Percentiles rank a stretch among this genome's conserved stretches.
Conservation (phyloP, 1,284 basidiomycete genomes). For the Moniliella sp. region DNA sequence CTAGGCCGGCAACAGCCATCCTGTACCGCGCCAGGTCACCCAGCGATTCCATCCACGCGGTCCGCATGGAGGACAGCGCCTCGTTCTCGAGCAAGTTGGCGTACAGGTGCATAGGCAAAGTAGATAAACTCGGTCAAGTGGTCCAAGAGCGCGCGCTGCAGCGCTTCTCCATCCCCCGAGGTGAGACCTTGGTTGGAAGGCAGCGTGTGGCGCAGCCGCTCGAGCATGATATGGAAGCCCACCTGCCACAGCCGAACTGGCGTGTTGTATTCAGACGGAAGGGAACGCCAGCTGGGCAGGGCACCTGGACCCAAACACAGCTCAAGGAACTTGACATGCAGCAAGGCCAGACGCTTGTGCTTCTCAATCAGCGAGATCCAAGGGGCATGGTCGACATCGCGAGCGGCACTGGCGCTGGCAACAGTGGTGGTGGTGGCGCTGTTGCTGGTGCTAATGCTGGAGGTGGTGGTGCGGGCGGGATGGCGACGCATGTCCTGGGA, state of each 20-base stretch:
- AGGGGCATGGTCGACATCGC: conserved; percentile 8
- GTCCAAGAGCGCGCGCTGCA: conserved; percentile 38
- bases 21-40: conserved; percentile 83
- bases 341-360: conserved; percentile 53
- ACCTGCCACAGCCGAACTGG: conserved; percentile 78
- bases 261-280: conserved; percentile 83
- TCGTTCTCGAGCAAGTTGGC: conserved; percentile 67
- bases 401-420: conserved; percentile 1
- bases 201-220: conserved; percentile 63
- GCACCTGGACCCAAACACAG: conserved; percentile 66
- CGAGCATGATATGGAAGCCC: conserved; percentile 69
- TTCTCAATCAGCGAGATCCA: conserved; percentile 11
- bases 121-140: conserved; percentile 75
- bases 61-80: conserved; percentile 48
- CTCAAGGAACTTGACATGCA: conserved; percentile 64
- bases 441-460: conserved; percentile 1
- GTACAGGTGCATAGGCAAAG: conserved; percentile 82
- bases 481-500: too few species aligned
- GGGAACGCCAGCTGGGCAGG: conserved; percentile 62
- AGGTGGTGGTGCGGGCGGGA: conserved; percentile 4
- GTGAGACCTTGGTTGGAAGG: conserved; percentile 22
- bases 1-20: conserved; percentile 57
- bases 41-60: conserved; percentile 79
- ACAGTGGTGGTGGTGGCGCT: conserved; percentile 4
- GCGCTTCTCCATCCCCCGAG: conserved; percentile 2